Evolutionary conservation across 2,329 filamentous ascomycete species (phyloP).

Genomic region (Mollisia scopiformis): DNA sequence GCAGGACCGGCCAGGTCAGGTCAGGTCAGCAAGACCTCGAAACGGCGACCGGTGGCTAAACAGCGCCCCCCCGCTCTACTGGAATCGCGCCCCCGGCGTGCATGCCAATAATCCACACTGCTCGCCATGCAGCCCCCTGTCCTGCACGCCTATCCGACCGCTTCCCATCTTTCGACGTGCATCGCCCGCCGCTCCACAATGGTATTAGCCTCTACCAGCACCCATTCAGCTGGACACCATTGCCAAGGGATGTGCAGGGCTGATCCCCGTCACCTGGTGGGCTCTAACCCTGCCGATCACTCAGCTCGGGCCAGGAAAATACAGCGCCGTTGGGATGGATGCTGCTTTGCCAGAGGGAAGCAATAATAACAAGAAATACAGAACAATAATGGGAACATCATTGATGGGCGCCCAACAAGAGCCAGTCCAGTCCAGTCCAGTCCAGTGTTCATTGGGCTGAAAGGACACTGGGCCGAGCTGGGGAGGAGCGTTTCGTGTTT

Average conservation of each 20-base stretch:
- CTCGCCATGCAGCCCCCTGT: too few species aligned
- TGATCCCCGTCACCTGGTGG: constrained; percentile 6
- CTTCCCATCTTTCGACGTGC: too few species aligned
- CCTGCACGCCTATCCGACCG: too few species aligned
- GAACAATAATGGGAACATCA: not conserved
- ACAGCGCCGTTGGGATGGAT: not conserved
- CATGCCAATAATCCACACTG: too few species aligned
- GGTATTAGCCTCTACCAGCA: constrained; percentile 16
- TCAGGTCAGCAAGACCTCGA: too few species aligned
- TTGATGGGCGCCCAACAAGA: not conserved
- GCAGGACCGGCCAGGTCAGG: too few species aligned
- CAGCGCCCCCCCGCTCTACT: not conserved
- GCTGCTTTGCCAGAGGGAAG: not conserved
- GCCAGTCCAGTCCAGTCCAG: too few species aligned
- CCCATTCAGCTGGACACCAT: constrained; percentile 28
- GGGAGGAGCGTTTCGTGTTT: not conserved
- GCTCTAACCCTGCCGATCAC: constrained; percentile 1
- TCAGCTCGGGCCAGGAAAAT: constrained; percentile 13
- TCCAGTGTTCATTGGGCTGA: too few species aligned
- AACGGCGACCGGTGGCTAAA: too few species aligned
- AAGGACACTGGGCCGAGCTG: not conserved
- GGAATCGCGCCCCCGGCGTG: not conserved
- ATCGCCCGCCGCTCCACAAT: not conserved
- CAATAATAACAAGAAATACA: not conserved
- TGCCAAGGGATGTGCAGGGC: constrained; percentile 9